Base-by-base conservation (phyloP, 768 basidiomycete genomes). In the Rhodotorula babjevae region DNA sequence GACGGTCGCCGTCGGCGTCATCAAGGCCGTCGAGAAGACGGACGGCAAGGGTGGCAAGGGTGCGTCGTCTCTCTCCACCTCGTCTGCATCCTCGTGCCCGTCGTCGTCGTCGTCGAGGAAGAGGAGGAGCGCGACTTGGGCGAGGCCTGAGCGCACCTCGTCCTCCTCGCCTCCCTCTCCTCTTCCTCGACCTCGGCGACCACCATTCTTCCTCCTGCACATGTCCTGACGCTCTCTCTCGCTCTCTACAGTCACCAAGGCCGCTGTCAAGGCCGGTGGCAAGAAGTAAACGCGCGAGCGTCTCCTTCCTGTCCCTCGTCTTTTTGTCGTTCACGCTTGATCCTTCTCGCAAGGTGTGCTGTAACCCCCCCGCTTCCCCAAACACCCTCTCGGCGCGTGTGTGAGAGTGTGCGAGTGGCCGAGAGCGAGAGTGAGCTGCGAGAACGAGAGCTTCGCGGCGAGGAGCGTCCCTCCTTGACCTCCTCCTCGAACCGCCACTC, bases 1-100 rank as follows among this genome's bases (percentile, higher is more conserved):
- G 85, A 96, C 95, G 75, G 95, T 99, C 76, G 78, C 78, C 29
- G 78, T 79, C 71, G 78, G 78, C 69, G 77, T 96, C 85, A 96
- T 98, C 87, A 97, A 96, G 86, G 87, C 88, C 73, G 93, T 96
- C 76, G 93, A 95, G 66, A 95, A 94, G 88, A 87, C 92, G 77
- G 93, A 94, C 70, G 93, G 92, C 84, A 78, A 84, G 67, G 68
- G 57, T 63, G 77, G 75, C 61, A 76, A 77, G 73, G 70, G 58
- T 59, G 58, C 21, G 58, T 42, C 56, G 2, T 53, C 31, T 33
- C 56, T 40, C 23, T 19, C 56, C 11, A 19, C 10, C 55, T 31
- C n/a, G 15, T 49, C 47, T 21, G n/a, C n/a, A n/a, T n/a, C n/a
- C n/a, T n/a, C n/a, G n/a, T n/a, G n/a, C 47, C 2, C 23, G 47